Evolutionary conservation across 2,329 filamentous ascomycete species (phyloP).

Genomic region (Colletotrichum kahawae): DNA sequence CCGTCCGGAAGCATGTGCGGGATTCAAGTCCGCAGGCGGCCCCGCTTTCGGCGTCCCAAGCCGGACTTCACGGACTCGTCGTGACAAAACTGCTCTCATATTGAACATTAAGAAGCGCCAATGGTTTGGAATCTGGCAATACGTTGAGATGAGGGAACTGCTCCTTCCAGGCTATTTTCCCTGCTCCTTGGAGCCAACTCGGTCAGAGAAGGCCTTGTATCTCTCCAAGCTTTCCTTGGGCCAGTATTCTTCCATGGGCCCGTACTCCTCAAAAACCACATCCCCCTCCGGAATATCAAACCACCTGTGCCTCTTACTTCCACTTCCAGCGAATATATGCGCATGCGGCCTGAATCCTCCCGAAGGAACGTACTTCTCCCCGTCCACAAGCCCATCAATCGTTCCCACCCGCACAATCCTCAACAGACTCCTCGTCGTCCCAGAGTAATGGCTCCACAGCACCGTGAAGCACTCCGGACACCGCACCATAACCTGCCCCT

Average conservation of each 20-base stretch:
- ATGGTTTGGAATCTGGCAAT: too few relatives aligned
- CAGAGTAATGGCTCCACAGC: not conserved
- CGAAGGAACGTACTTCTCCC: not conserved
- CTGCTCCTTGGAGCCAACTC: not conserved
- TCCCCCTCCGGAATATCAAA: not conserved
- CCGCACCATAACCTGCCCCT: not conserved
- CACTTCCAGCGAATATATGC: not conserved
- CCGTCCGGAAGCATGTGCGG: not conserved
- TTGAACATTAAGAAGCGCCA: too few relatives aligned
- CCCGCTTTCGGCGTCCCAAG: not conserved
- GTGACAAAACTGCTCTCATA: not conserved
- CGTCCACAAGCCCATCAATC: not conserved
- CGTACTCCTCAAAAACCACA: not conserved
- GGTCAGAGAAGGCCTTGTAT: not conserved
- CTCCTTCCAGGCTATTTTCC: not conserved
- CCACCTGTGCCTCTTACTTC: not conserved
- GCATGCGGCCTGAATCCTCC: not conserved
- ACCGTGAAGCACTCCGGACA: not conserved
- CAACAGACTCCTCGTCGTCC: not conserved
- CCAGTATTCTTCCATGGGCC: not conserved
- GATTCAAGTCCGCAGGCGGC: fast-evolving
- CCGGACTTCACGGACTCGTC: not conserved
- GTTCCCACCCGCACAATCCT: not conserved
- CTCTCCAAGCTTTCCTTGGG: not conserved
- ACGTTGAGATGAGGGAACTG: too few relatives aligned